A percentile compares a stretch with the other conserved stretches of the same genome.
phyloP scores from a whole-genome alignment of 441 rosid species.

The Erodium texanum region DNA sequence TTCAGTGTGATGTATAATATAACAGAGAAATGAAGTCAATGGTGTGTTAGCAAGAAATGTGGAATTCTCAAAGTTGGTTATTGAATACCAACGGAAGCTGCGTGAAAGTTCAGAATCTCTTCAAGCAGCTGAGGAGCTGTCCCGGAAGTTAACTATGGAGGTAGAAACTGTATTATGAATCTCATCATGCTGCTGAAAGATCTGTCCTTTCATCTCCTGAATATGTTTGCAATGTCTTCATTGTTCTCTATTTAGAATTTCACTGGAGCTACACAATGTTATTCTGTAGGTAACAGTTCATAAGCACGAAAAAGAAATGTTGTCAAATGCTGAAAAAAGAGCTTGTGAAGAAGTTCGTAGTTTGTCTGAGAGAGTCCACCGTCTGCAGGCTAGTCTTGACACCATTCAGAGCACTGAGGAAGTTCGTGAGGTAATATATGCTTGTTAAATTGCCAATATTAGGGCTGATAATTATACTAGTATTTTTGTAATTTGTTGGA shows the following conservation, averaged over 20 bases:
- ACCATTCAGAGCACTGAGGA: slow-evolving; percentile 79
- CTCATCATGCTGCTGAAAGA: not conserved
- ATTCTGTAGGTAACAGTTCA: slow-evolving; percentile 52
- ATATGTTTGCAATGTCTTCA: not conserved
- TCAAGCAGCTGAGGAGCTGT: slow-evolving; percentile 65
- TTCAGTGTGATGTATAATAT: slow-evolving; percentile 6
- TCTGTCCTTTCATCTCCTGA: not conserved
- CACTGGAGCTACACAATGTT: slow-evolving; percentile 5
- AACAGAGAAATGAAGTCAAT: slow-evolving; percentile 62
- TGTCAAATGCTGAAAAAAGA: slow-evolving; percentile 80
- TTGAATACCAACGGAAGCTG: slow-evolving; percentile 72
- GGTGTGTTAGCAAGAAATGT: slow-evolving; percentile 71
- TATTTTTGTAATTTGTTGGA: not conserved
- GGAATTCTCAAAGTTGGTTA: slow-evolving; percentile 72
- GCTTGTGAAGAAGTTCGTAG: slow-evolving; percentile 82
- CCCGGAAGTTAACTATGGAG: slow-evolving; percentile 83
- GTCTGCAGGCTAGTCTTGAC: slow-evolving; percentile 84
- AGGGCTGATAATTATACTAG: not conserved
- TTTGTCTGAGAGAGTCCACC: slow-evolving; percentile 73
- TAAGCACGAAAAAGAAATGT: slow-evolving; percentile 70
- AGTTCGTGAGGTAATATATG: slow-evolving; percentile 67
- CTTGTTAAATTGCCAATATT: not conserved
- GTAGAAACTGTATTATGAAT: slow-evolving; percentile 21
- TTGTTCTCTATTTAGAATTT: not conserved
- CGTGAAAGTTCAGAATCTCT: slow-evolving; percentile 71